phyloP scores from a whole-genome alignment of 1,284 basidiomycete genomes.

The Rhodotorula sp. region DNA sequence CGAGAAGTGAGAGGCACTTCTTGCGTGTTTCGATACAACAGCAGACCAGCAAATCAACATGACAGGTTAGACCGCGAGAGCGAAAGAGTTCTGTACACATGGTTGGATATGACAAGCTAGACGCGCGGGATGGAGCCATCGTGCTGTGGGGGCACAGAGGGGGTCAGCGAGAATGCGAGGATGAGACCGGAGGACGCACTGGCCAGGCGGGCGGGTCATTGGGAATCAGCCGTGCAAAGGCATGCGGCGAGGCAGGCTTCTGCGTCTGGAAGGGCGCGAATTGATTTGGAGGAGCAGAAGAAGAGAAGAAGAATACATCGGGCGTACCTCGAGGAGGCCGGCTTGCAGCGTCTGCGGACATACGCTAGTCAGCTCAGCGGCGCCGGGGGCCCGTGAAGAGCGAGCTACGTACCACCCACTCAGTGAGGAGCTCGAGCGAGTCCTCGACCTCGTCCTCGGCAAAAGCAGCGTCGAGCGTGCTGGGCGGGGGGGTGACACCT shows the following conservation, averaged over 20 bases:
- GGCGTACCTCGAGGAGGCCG: not conserved
- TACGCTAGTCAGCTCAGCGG: too few relatives aligned
- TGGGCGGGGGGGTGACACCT: not conserved
- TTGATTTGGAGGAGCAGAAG: too few relatives aligned
- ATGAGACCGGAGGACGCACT: not conserved
- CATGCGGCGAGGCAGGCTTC: not conserved
- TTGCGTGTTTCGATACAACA: not conserved
- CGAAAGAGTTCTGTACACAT: too few relatives aligned
- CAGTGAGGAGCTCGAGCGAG: not conserved
- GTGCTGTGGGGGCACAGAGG: not conserved
- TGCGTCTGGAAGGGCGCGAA: not conserved
- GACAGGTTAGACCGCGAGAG: too few relatives aligned
- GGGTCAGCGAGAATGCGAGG: not conserved
- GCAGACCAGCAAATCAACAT: not conserved
- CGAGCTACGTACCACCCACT: not conserved
- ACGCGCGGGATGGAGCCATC: not conserved
- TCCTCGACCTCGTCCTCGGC: not conserved
- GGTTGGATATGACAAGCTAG: not conserved
- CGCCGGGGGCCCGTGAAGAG: too few relatives aligned
- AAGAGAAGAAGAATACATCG: too few relatives aligned
- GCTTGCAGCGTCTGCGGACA: not conserved
- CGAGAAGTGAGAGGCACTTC: too few relatives aligned
- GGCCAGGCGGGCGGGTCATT: not conserved
- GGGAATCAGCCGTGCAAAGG: not conserved
- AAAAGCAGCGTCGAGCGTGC: not conserved